Base-by-base conservation (phyloP, 805 yeast species). In the Starmerella powellii region DNA sequence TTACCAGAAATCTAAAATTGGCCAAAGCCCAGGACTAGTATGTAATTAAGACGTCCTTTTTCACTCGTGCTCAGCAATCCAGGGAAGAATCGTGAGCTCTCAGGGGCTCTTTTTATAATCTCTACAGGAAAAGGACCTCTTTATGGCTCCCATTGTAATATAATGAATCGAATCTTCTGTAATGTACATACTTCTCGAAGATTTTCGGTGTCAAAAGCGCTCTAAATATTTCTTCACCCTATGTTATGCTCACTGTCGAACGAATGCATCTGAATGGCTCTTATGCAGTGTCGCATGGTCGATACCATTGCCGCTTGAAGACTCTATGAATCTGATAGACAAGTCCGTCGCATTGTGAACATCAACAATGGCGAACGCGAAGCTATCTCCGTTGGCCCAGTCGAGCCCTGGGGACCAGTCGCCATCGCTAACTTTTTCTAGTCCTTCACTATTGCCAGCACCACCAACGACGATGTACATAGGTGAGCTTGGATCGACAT, bases 381-480 rank as follows among this genome's bases (percentile, higher is more conserved):
- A 40, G 29, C 11, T 31, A 15, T 33, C 38, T 6, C 19, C n/a
- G 21, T 31, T 12, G 17, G 13, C 5, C 43, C 43, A 40, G 13
- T 40, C 33, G 6, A 40, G 28, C 11, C 43, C 43, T 6, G 21
- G 8, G 20, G 33, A 24, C 21, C 15, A 16, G 27, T 6, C 15
- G 18, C 11, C n/a, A 10, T 27, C 33, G n/a, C 5, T 18, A 3
- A 30, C 21, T 4, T 20, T 2, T 4, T 19, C 18, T 4, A 34
- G 21, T 12, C 43, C 43, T 31, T 40, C 43, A 18, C 33, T 34
- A 15, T 40, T 40, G 10, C 43, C 43, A 8, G 43, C 18, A 8
- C 21, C 43, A 11, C 43, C 43, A 11, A 37, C 43, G 8, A 40
- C 38, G 6, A 40, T 5, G 16, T 40, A 40, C 37, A 30, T 40